Conservation (phyloP, 495 filamentous ascomycete species). For the Cairneyella variabilis region DNA sequence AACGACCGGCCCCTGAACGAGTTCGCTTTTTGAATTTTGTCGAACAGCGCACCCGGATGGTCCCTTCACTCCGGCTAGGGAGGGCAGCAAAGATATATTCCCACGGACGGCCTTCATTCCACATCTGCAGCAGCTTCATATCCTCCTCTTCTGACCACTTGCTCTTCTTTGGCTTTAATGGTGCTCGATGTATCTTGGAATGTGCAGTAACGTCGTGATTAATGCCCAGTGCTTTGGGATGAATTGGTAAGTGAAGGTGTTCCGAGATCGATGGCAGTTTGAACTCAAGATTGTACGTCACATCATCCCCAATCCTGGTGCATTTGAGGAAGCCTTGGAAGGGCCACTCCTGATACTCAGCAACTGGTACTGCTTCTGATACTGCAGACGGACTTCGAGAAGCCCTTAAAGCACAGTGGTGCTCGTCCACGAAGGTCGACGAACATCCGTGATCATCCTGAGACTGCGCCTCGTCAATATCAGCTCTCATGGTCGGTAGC, state of each 20-base stretch:
- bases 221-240: no score
- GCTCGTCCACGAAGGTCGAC: not conserved
- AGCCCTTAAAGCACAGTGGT: not conserved
- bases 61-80: constrained; percentile 11
- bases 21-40: constrained; percentile 4
- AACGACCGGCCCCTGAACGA: constrained; percentile 6
- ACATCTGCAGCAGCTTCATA: constrained; percentile 13
- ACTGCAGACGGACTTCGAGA: constrained; percentile 34
- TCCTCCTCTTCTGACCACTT: no score
- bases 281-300: not conserved
- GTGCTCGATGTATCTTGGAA: no score
- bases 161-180: no score
- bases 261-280: no score
- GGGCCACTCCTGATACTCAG: no score
- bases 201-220: no score
- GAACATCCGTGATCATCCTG: not conserved
- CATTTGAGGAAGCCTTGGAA: not conserved
- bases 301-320: no score
- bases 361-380: not conserved
- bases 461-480: not conserved
- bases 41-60: constrained; percentile 25
- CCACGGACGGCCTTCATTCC: constrained; percentile 12
- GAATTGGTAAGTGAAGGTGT: no score
- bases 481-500: not conserved
- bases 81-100: constrained; percentile 17